Evolutionary conservation across 1,139 yeast genomes (phyloP), one percentile per base, ranked within the genome.

Genomic region (Suhomyces terraborum): DNA sequence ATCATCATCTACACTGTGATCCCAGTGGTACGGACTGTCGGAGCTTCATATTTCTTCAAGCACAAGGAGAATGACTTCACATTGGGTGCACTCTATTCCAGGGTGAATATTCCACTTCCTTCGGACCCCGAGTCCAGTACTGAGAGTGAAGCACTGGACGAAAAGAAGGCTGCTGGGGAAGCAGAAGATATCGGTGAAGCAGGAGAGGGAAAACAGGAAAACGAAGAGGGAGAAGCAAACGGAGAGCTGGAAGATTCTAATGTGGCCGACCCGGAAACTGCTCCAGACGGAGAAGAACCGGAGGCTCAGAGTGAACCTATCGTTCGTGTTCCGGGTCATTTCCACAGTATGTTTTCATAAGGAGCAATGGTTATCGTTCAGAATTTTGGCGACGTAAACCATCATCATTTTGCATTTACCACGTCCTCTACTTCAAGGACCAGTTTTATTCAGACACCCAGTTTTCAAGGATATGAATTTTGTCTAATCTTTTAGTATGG

Each of bases 61-160:
- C 38, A 45, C 22, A 33, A 23, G 8, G 34, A 43, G 9, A 48
- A 48, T 26, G 42, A 40, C 12, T 47, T 42, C 32, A 38, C 39
- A 5, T 14, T 38, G 8, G 51, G 51, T 2, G 49, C 50, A 2
- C 32, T 48, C 4, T 48, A 35, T 22, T 42, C 45, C 7, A 21
- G 40, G 12, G 35, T 39, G 2, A 27, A 38, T 3, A 35, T 30
- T 4, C 45, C 45, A 12, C 10, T 42, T 8, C 30, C 42, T 8
- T n/a, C 26, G 6, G 45, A 41, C 22, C 35, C 32, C 2, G 41
- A 34, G 16, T 12, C 34, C 8, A n/a, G 21, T 18, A 20, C 35
- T 6, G 42, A 39, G 3, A 32, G 30, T 13, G 42, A 38, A 5
- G 28, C 22, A n/a, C n/a, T n/a, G 2, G 32, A 27, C 12, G 35